These are phyloP conservation scores for Pulveroboletus sp. DNA, from an alignment of 768 basidiomycete genomes.

Conservation along the genomic window DNA sequence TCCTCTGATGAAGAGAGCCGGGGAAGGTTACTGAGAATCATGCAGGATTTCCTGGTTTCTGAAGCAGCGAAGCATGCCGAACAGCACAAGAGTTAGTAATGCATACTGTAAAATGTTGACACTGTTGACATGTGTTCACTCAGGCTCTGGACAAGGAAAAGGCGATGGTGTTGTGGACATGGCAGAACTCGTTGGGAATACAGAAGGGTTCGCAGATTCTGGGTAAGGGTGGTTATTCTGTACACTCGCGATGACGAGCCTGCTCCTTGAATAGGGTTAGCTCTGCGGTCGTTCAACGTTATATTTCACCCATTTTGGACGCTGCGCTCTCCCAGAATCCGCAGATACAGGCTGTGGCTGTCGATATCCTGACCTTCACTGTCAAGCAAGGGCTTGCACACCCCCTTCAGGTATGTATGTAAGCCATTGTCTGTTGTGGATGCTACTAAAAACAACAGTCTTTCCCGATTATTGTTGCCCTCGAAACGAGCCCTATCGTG, in stretches of 20 bases:
- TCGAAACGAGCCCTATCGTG: conserved; percentile 76
- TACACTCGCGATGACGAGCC: background rate
- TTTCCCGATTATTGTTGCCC: conserved; percentile 84
- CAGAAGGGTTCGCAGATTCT: conserved; percentile 93
- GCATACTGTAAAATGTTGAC: background rate
- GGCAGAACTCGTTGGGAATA: conserved; percentile 92
- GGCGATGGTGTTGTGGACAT: conserved; percentile 62
- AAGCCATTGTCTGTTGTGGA: background rate
- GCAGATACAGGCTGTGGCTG: conserved; percentile 74
- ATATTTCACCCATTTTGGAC: conserved; percentile 73
- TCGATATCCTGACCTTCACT: conserved; percentile 89
- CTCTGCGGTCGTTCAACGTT: conserved; percentile 92
- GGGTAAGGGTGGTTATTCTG: conserved; percentile 55
- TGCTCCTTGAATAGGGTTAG: conserved; percentile 59
- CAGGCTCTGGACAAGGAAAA: conserved; percentile 22
- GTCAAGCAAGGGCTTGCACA: conserved; percentile 94
- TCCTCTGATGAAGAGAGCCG: conserved; percentile 68
- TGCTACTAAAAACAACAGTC: conserved; percentile 45
- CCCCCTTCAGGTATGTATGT: conserved; percentile 71
- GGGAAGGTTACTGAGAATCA: conserved; percentile 73
- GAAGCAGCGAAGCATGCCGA: conserved; percentile 75
- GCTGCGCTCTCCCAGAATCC: conserved; percentile 70
- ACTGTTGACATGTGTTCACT: background rate
- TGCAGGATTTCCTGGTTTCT: conserved; percentile 87
- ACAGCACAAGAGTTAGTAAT: conserved; percentile 56